These are phyloP conservation scores for Penicillium roqueforti DNA, from an alignment of 495 filamentous ascomycete genomes.

Conservation along the genomic window DNA sequence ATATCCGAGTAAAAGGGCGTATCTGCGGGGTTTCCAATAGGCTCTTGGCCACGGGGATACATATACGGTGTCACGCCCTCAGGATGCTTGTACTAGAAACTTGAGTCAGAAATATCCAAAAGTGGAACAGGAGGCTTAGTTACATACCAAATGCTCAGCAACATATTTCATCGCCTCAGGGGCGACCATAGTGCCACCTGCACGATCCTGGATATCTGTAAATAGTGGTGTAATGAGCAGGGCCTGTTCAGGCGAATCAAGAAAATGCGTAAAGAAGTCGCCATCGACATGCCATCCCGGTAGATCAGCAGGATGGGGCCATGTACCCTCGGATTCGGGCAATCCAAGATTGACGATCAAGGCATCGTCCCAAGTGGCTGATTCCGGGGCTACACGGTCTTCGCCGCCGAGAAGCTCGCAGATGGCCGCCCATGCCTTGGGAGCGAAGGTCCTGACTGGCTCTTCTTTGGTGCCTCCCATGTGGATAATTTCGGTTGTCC, in stretches of 20 bases:
- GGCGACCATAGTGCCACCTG: constrained; percentile 66
- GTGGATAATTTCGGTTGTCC: constrained; percentile 56
- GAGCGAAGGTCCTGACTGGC: constrained; percentile 55
- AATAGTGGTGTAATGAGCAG: constrained; percentile 68
- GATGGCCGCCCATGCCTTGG: constrained; percentile 66
- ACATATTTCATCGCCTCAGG: constrained; percentile 54
- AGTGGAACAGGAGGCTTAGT: background rate
- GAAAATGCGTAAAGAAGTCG: constrained; percentile 71
- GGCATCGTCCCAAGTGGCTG: constrained; percentile 59
- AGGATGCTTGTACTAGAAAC: constrained; percentile 52
- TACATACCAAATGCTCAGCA: constrained; percentile 51
- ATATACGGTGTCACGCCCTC: constrained; percentile 66
- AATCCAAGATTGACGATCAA: constrained; percentile 73
- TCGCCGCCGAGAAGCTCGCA: constrained; percentile 67
- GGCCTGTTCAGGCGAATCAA: constrained; percentile 70
- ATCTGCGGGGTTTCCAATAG: constrained; percentile 35
- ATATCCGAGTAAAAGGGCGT: constrained; percentile 50
- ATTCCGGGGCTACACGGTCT: constrained; percentile 48
- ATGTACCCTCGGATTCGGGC: constrained; percentile 48
- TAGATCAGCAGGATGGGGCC: constrained; percentile 46
- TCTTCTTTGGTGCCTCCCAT: constrained; percentile 59
- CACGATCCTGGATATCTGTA: constrained; percentile 56
- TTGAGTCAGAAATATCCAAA: background rate
- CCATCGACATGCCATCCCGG: constrained; percentile 70
- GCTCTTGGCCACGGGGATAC: constrained; percentile 47